Conservation (phyloP, 2,329 filamentous ascomycete species). For the Phymatotrichopsis omnivora region DNA sequence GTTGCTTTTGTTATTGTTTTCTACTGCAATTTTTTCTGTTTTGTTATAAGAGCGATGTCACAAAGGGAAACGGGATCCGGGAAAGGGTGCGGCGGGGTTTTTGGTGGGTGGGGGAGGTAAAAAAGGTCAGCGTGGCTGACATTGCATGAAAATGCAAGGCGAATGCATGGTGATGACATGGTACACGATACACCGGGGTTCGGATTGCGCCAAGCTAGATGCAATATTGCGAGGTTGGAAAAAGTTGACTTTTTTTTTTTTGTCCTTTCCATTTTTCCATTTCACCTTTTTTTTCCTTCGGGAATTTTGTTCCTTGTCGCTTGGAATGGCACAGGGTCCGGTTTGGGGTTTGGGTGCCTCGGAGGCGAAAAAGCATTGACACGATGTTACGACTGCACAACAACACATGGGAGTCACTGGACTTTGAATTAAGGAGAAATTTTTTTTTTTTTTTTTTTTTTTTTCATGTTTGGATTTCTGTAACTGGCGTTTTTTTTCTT, state of each 20-base stretch:
- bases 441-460: slow-evolving; percentile 2
- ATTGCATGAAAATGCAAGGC: slow-evolving; percentile 19
- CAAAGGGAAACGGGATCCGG: slow-evolving; percentile 18
- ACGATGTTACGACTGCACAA: slow-evolving; percentile 19
- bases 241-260: slow-evolving; percentile 18
- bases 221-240: slow-evolving; percentile 16
- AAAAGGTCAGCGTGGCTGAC: slow-evolving; percentile 18
- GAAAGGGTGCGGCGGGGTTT: too few species aligned
- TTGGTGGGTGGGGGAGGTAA: background rate
- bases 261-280: background rate
- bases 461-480: background rate
- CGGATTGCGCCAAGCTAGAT: slow-evolving; percentile 18
- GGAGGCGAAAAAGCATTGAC: slow-evolving; percentile 10
- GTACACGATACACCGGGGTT: slow-evolving; percentile 13
- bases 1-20: too few species aligned
- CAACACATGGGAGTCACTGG: background rate
- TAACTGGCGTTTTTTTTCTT: background rate
- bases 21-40: too few species aligned
- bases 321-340: background rate
- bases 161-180: slow-evolving; percentile 20
- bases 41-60: slow-evolving; percentile 14
- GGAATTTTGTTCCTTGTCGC: background rate
- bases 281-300: background rate
- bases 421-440: background rate
- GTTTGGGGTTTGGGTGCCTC: slow-evolving; percentile 2